Base-by-base conservation (phyloP, 805 yeast species). In the Hagleromyces aurorensis region DNA sequence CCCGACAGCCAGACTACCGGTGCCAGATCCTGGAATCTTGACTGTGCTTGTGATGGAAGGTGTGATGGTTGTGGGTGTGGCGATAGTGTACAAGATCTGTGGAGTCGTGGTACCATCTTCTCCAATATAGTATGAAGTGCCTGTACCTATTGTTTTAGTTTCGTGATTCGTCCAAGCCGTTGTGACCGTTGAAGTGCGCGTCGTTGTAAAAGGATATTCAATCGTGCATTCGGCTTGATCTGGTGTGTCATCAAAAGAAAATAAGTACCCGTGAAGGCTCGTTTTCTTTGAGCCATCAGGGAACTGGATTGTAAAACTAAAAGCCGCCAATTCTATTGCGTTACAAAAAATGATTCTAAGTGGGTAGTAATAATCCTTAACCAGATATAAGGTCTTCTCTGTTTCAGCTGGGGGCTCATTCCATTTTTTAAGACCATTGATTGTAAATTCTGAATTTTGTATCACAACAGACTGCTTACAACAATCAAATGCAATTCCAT, bases 401-500 rank as follows among this genome's bases (percentile, higher is more conserved):
- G 23, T 19, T n/a, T n/a, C 30, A 5, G 8, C 20, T 10, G 24
- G 15, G 12, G 25, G 26, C 4, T 25, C 30, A 11, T 21, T 14
- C 27, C 19, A 14, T 14, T 29, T 33, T 25, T 27, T 39, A 16
- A 30, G 25, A 10, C 27, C 37, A 21, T 29, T 17, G 7, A 32
- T 29, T 10, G 32, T 16, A 12, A 35, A 37, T 8, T 36, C 32
- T 4, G 32, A 23, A 16, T 29, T 24, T 7, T 19, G 15, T n/a
- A 23, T 9, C 12, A 24, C 11, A 8, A 11, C 16, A 23, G 11
- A 18, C 23, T 42, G 36, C 19, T 41, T 32, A 41, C 65, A 61
- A 43, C 65, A 61, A 9, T 37, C 40, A 22, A 57, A 59, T 4
- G 60, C 64, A 34, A 42, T 42, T 4, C 44, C 41, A 16, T 30